Evolutionary conservation across 192 early-diverging fungal species (phyloP).

Genomic region (Coemansia sp.): DNA sequence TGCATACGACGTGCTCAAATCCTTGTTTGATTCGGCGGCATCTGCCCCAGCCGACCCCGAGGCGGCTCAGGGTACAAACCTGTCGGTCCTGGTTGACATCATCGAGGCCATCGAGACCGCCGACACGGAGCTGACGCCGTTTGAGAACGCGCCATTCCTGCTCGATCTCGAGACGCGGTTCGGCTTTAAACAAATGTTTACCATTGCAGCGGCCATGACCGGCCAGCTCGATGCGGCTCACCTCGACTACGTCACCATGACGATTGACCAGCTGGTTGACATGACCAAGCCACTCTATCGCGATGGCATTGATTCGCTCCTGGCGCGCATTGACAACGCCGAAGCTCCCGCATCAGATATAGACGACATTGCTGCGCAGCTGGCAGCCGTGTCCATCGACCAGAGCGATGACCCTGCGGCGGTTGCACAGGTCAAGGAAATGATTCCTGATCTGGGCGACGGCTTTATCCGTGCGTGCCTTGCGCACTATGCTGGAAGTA

Average conservation of each 20-base stretch:
- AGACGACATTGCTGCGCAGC: constrained; percentile 3
- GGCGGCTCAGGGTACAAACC: constrained; percentile 46
- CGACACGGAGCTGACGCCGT: constrained; percentile 55
- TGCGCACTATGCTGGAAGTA: constrained; percentile 61
- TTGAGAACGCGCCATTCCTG: constrained; percentile 76
- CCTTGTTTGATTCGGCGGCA: constrained; percentile 61
- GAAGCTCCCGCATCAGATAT: not conserved
- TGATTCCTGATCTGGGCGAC: constrained; percentile 86
- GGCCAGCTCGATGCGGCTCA: constrained; percentile 55
- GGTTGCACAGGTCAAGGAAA: constrained; percentile 80
- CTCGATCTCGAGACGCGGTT: constrained; percentile 81
- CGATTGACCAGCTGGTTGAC: constrained; percentile 68
- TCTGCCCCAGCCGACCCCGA: constrained; percentile 55
- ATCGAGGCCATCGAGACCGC: constrained; percentile 66
- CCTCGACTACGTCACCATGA: constrained; percentile 63
- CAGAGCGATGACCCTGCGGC: constrained; percentile 18
- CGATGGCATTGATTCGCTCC: constrained; percentile 12
- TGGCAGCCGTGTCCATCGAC: constrained; percentile 13
- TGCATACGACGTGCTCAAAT: constrained; percentile 50
- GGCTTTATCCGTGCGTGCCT: constrained; percentile 91
- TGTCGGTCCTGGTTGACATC: constrained; percentile 54
- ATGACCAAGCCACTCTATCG: constrained; percentile 56
- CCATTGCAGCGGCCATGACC: constrained; percentile 11
- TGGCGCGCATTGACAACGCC: constrained; percentile 4
- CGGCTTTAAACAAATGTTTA: constrained; percentile 60